Conservation (phyloP, 805 yeast species). For the Ogataea henricii region DNA sequence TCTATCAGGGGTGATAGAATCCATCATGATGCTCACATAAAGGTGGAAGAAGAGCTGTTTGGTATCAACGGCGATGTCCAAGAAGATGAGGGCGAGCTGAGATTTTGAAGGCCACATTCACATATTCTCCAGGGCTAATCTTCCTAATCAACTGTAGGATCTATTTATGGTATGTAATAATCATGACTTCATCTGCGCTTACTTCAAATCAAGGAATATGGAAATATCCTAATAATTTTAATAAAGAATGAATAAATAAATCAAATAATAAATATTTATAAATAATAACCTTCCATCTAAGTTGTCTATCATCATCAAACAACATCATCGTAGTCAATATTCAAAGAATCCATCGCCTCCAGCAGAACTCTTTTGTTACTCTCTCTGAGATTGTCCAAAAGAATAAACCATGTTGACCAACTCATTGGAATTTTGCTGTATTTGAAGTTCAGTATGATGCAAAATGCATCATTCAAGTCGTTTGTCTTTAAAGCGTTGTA, state of each 20-base stretch:
- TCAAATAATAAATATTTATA: neutral
- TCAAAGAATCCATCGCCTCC: neutral
- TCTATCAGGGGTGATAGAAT: slow-evolving; percentile 5
- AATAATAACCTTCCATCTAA: neutral
- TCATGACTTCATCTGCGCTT: neutral
- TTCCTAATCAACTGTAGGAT: neutral
- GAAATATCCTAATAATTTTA: neutral
- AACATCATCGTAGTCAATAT: neutral
- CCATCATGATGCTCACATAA: neutral
- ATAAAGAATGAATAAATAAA: neutral
- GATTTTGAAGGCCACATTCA: neutral
- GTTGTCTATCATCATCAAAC: neutral
- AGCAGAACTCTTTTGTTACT: neutral
- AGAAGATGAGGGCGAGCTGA: neutral
- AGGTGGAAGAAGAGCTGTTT: slow-evolving; percentile 8
- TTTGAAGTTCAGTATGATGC: neutral
- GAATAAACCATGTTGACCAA: slow-evolving; percentile 1
- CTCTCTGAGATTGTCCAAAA: neutral
- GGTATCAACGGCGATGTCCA: slow-evolving; percentile 4
- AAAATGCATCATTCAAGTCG: neutral
- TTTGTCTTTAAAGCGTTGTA: neutral
- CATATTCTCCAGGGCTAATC: neutral
- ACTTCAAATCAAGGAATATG: too few species aligned
- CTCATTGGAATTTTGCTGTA: neutral
- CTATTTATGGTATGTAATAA: slow-evolving; percentile 4